These are phyloP conservation scores for Coemansia sp. DNA, from an alignment of 192 early-diverging fungal species.

Conservation along the genomic window DNA sequence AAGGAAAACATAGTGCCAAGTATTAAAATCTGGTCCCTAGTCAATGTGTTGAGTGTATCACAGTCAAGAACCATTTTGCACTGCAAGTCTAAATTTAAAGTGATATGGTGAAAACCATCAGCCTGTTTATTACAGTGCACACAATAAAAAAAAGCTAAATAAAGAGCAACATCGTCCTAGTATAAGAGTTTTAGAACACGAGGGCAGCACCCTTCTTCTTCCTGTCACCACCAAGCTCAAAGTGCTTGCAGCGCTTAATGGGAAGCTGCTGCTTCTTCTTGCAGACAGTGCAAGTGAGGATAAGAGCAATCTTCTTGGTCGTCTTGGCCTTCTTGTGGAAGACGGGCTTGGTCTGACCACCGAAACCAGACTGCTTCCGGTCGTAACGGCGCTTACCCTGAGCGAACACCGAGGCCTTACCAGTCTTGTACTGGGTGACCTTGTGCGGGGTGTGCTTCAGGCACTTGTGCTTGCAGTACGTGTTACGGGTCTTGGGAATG, in stretches of 20 bases:
- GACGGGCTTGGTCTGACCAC: slow-evolving; percentile 99
- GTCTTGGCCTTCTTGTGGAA: slow-evolving; percentile 99
- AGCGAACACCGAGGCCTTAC: slow-evolving; percentile 98
- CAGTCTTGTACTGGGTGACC: slow-evolving; percentile 99
- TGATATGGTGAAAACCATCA: slow-evolving; percentile 5
- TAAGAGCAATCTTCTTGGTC: slow-evolving; percentile 99
- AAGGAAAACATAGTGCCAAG: too few relatives aligned
- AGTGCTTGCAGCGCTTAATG: slow-evolving; percentile 99
- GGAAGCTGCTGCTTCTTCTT: slow-evolving; percentile 98
- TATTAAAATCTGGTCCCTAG: too few relatives aligned
- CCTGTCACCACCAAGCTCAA: slow-evolving; percentile 99
- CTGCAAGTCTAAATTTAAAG: neutral
- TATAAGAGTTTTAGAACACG: slow-evolving; percentile 67
- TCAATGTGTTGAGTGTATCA: neutral
- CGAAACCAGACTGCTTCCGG: slow-evolving; percentile 98
- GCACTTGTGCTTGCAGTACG: slow-evolving; percentile 99
- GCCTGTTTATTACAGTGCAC: slow-evolving; percentile 10
- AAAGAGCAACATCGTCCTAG: slow-evolving; percentile 4
- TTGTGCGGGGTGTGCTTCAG: slow-evolving; percentile 99
- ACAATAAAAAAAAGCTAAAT: slow-evolving; percentile 11
- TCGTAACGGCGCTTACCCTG: slow-evolving; percentile 99
- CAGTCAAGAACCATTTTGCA: too few relatives aligned
- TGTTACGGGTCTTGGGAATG: slow-evolving; percentile 99
- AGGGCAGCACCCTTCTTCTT: slow-evolving; percentile 90
- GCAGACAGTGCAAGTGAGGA: slow-evolving; percentile 98